phyloP scores from a whole-genome alignment of 2,329 filamentous ascomycete genomes.

The Aspergillus amoenus region DNA sequence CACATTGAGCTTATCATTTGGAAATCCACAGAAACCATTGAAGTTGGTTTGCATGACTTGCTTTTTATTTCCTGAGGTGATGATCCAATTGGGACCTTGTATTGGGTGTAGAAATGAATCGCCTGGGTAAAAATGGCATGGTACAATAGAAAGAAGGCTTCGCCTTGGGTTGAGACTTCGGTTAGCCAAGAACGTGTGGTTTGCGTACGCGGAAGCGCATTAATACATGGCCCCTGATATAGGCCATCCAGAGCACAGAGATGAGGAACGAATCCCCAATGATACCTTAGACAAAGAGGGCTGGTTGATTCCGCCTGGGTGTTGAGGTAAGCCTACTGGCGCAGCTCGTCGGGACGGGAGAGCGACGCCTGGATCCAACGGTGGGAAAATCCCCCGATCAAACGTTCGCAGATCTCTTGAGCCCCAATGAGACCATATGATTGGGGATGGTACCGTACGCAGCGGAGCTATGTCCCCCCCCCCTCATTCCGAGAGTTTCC shows the following conservation, averaged over 20 bases:
- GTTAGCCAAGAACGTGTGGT: neutral
- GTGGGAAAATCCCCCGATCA: slow-evolving; percentile 8
- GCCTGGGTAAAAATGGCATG: neutral
- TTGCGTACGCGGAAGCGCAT: neutral
- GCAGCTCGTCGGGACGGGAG: neutral
- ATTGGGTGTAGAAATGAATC: neutral
- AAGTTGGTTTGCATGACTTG: neutral
- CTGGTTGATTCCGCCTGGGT: neutral
- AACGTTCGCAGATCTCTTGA: slow-evolving; percentile 7
- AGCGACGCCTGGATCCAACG: neutral
- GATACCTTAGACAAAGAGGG: neutral
- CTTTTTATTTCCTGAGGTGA: neutral
- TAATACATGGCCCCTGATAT: neutral
- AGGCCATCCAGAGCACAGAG: neutral
- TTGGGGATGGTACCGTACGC: slow-evolving; percentile 6
- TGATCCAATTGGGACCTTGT: neutral
- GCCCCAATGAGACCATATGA: neutral
- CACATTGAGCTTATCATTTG: slow-evolving; percentile 8
- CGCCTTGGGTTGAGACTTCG: neutral
- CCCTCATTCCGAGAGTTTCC: neutral
- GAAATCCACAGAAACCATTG: neutral
- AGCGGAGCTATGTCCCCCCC: neutral
- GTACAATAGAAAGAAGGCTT: neutral
- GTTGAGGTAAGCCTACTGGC: neutral
- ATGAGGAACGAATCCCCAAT: neutral